These are phyloP conservation scores for Venturia carpophila DNA, from an alignment of 2,329 filamentous ascomycete species.

Conservation along the genomic window DNA sequence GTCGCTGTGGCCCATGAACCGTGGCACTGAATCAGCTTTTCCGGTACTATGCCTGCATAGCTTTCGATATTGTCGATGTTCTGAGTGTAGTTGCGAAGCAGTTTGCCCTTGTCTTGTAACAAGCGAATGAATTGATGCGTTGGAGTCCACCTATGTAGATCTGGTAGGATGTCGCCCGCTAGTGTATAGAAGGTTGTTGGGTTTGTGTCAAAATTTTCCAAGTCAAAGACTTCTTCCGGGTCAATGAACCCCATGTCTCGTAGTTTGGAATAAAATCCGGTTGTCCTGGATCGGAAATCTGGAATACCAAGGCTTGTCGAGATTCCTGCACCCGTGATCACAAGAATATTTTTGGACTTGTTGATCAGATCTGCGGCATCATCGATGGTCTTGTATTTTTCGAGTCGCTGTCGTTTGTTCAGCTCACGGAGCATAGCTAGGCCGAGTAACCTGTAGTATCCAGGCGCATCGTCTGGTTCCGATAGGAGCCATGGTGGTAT, in stretches of 20 bases:
- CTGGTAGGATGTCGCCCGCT: slow-evolving; percentile 82
- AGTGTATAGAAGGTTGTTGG: slow-evolving; percentile 86
- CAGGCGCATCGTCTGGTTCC: slow-evolving; percentile 54
- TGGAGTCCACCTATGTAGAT: slow-evolving; percentile 71
- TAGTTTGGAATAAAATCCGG: slow-evolving; percentile 81
- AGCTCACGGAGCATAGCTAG: slow-evolving; percentile 74
- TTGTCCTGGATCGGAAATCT: slow-evolving; percentile 91
- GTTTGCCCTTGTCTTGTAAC: slow-evolving; percentile 77
- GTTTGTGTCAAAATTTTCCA: slow-evolving; percentile 75
- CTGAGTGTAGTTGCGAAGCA: slow-evolving; percentile 95
- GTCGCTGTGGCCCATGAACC: slow-evolving; percentile 90
- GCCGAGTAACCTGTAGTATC: slow-evolving; percentile 65
- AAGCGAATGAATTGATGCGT: slow-evolving; percentile 91
- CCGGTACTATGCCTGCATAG: slow-evolving; percentile 69
- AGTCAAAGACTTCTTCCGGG: slow-evolving; percentile 93
- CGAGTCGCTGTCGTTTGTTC: slow-evolving; percentile 70
- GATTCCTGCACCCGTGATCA: slow-evolving; percentile 92
- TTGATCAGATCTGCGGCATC: slow-evolving; percentile 75
- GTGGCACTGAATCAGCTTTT: slow-evolving; percentile 90
- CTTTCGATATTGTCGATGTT: slow-evolving; percentile 97
- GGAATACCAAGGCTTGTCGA: slow-evolving; percentile 95
- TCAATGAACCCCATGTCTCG: slow-evolving; percentile 69
- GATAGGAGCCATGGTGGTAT: slow-evolving; percentile 68
- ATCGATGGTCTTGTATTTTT: slow-evolving; percentile 74
- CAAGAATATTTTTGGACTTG: slow-evolving; percentile 73